phyloP scores from a whole-genome alignment of 2,329 filamentous ascomycete genomes.

The Xylariaceae sp. region DNA sequence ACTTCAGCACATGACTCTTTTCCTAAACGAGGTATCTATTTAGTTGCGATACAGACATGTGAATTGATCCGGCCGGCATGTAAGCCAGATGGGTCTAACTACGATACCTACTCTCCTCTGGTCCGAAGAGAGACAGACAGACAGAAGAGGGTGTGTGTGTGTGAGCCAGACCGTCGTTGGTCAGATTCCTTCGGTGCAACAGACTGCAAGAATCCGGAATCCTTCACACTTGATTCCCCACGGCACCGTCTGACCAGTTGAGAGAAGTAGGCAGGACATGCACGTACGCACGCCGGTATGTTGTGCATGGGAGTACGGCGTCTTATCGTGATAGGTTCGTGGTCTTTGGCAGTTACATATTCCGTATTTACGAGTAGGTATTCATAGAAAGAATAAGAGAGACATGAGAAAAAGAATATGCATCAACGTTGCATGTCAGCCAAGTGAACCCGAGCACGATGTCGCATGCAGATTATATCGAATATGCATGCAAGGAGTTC shows the following conservation, averaged over 20 bases:
- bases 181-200: conserved; percentile 18
- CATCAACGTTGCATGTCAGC: conserved; percentile 22
- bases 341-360: not conserved
- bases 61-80: conserved; percentile 1
- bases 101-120: not conserved
- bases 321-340: conserved; percentile 13
- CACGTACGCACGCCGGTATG: conserved; percentile 11
- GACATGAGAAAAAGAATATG: conserved; percentile 6
- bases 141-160: not conserved
- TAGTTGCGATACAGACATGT: not conserved
- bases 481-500: conserved; percentile 18
- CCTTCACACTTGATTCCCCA: conserved; percentile 5
- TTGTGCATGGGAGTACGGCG: conserved; percentile 14
- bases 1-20: not conserved
- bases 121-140: not conserved
- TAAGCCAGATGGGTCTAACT: not conserved
- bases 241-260: conserved; percentile 16
- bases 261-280: not conserved
- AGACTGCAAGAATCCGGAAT: conserved; percentile 3
- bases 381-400: conserved; percentile 11
- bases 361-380: conserved; percentile 2
- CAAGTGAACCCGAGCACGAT: conserved; percentile 20
- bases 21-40: too few relatives aligned
- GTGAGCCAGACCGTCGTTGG: not conserved
- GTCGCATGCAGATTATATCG: conserved; percentile 16